Conservation (phyloP, 163 green algal genomes). For the Chloromonas sp. region DNA sequence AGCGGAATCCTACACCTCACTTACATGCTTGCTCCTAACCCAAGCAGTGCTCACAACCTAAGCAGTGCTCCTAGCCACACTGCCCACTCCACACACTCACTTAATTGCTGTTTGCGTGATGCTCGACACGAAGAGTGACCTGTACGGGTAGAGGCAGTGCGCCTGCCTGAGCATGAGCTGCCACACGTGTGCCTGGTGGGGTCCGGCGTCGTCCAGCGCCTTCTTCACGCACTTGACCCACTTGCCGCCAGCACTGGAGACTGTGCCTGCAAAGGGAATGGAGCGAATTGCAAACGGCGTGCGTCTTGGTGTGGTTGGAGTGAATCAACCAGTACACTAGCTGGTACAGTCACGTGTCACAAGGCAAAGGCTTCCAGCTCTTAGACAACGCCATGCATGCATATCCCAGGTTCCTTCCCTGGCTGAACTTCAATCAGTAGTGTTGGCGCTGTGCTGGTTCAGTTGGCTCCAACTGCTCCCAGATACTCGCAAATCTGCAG, state of each 20-base stretch:
- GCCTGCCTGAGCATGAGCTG: conserved; percentile 40
- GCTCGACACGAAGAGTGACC: background rate
- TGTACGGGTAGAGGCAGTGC: background rate
- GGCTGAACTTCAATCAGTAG: too few relatives aligned
- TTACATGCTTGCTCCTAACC: background rate
- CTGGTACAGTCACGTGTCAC: too few relatives aligned
- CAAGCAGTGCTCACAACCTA: background rate
- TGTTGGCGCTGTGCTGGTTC: too few relatives aligned
- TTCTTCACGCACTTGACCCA: background rate
- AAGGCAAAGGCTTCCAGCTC: too few relatives aligned
- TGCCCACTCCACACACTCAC: background rate
- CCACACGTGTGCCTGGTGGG: conserved; percentile 8
- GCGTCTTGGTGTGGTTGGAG: too few relatives aligned
- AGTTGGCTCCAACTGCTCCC: too few relatives aligned
- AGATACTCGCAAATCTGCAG: too few relatives aligned
- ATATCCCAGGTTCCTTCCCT: too few relatives aligned
- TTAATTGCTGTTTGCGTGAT: background rate
- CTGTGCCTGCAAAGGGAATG: background rate
- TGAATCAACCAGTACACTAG: too few relatives aligned
- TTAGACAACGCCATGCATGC: too few relatives aligned
- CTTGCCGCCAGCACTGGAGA: background rate
- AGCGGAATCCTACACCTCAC: background rate
- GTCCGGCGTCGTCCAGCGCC: background rate
- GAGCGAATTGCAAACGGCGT: too few relatives aligned
- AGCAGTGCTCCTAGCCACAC: background rate